Evolutionary conservation across 176 grass and related monocot species (phyloP).

Genomic region (Aegilops tauschii): DNA sequence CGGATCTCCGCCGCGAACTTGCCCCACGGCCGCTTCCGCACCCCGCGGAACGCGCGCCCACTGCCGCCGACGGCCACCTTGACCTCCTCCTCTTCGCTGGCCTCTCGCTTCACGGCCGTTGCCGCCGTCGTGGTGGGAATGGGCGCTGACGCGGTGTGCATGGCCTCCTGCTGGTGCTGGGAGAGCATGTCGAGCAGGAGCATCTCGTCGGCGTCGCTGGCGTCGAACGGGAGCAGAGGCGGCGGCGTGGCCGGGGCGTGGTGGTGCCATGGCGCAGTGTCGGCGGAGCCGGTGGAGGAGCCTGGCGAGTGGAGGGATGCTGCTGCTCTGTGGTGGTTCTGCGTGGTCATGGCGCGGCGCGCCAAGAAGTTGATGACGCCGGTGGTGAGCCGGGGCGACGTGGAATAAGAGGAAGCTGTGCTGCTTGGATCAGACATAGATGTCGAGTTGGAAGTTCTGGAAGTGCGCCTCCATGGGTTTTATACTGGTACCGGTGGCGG

Average conservation of each 20-base stretch:
- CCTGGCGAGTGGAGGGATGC: slow-evolving; percentile 29
- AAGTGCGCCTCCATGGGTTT: not conserved
- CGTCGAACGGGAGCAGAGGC: slow-evolving; percentile 34
- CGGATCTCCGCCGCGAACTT: slow-evolving; percentile 84
- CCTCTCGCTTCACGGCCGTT: not conserved
- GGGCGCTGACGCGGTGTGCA: not conserved
- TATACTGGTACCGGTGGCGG: not conserved
- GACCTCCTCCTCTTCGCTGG: too few relatives aligned
- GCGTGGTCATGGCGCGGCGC: slow-evolving; percentile 20
- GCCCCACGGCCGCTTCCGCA: slow-evolving; percentile 75
- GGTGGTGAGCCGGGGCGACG: not conserved
- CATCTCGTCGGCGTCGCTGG: slow-evolving; percentile 46
- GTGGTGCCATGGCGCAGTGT: slow-evolving; percentile 19
- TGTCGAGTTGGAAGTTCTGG: not conserved
- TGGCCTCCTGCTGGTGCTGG: not conserved
- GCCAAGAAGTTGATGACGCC: slow-evolving; percentile 18
- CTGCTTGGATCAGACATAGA: not conserved
- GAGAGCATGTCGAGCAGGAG: slow-evolving; percentile 31
- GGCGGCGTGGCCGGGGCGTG: not conserved
- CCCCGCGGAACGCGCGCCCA: slow-evolving; percentile 9
- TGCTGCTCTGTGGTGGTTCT: not conserved
- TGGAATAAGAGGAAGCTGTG: not conserved
- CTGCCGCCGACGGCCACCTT: not conserved
- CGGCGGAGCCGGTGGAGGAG: slow-evolving; percentile 39
- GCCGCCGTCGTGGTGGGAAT: not conserved